Base-by-base conservation (phyloP, 441 rosid genomes). In the Viola pubescens region DNA sequence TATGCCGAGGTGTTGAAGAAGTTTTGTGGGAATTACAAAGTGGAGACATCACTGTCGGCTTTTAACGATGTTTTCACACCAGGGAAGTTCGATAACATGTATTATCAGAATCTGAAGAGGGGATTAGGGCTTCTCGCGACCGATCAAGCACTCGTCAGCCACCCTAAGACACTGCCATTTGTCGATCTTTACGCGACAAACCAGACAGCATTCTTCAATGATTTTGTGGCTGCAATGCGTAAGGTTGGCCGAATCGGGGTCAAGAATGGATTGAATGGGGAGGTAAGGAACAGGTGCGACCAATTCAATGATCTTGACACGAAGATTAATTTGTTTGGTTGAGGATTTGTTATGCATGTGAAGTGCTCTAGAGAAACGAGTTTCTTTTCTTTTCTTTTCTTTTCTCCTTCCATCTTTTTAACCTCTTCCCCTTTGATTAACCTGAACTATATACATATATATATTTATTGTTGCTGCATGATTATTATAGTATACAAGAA, bases 31-130 rank as follows among this genome's bases (percentile, higher is more conserved):
- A 84, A 88, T 52, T 77, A 82, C 66, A 73, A 80, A 0, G 59
- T 9, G 16, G 76, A 79, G 51, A 56, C 70, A 4, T 61, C 79
- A 2, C 81, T 89, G 87, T 72, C 94, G 0, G 87, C 90, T 9
- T 85, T 81, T 61, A 85, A 83, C 38, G 95, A 87, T 57, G 81
- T 78, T 9, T 72, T 77, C 42, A 84, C 97, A 4, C 94, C 91
- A 1, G 80, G 83, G 14, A 87, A 83, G 56, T 89, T 89, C 43
- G 92, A 89, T 48, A 87, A 89, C 62, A 82, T 87, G 91, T 89
- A 85, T 68, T 85, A 60, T 73, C 65, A 64, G 75, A 89, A 83
- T 48, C 56, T 87, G 68, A 65, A 64, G 51, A 75, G 64, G n/a
- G 91, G 97, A 9, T 61, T 81, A 67, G 89, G 78, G 66, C 60